Evolutionary conservation across 129 eudicot genomes (phyloP).

Genomic region (Pittosporum tobira): DNA sequence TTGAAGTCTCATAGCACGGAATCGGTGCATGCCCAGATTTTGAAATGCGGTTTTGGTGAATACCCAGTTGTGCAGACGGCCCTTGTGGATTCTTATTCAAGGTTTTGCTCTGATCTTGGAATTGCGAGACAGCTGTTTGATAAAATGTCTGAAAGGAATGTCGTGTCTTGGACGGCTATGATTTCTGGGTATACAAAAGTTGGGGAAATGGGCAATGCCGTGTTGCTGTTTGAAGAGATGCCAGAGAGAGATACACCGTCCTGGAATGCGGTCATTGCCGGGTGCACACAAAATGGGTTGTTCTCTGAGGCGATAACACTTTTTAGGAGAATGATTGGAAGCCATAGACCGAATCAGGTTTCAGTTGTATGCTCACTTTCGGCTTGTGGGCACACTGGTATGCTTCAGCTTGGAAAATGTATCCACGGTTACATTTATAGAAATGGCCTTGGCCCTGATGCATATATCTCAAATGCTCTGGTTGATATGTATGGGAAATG

Average conservation of each 20-base stretch:
- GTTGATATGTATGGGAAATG: constrained; percentile 88
- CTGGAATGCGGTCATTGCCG: constrained; percentile 67
- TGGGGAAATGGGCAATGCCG: constrained; percentile 62
- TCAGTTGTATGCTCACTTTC: constrained; percentile 50
- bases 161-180: constrained; percentile 84
- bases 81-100: constrained; percentile 49
- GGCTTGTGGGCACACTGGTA: constrained; percentile 61
- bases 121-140: constrained; percentile 66
- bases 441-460: constrained; percentile 29
- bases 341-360: constrained; percentile 54
- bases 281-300: constrained; percentile 64
- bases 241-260: constrained; percentile 55
- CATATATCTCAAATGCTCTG: constrained; percentile 40
- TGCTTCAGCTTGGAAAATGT: constrained; percentile 71
- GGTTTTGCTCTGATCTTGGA: constrained; percentile 35
- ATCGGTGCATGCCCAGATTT: constrained; percentile 63
- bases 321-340: constrained; percentile 46
- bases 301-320: constrained; percentile 51
- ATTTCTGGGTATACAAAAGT: constrained; percentile 66
- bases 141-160: constrained; percentile 76
- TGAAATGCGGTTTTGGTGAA: constrained; percentile 51
- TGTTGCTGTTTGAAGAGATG: constrained; percentile 64
- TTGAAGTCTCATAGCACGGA: constrained; percentile 34
- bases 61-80: constrained; percentile 82
- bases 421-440: constrained; percentile 49